Percentiles rank a stretch among this genome's conserved stretches.
phyloP scores from a whole-genome alignment of 768 basidiomycete species.

The Russula compacta region DNA sequence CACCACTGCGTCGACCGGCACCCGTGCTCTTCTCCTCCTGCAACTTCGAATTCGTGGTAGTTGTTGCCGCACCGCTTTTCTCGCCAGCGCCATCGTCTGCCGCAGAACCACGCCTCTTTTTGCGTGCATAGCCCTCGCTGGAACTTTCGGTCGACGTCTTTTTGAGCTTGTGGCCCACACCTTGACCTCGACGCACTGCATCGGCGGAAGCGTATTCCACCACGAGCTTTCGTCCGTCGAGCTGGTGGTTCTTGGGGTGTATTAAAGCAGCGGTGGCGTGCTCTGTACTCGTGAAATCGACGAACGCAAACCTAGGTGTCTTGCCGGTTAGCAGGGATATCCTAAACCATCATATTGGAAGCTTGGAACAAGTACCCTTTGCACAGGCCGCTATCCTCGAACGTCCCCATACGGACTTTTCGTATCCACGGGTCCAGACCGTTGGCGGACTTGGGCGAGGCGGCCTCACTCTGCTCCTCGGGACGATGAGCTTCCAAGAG shows the following conservation, averaged over 20 bases:
- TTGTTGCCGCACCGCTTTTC: background rate
- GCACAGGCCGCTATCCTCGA: constrained; percentile 90
- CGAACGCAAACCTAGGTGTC: constrained; percentile 72
- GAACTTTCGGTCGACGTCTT: background rate
- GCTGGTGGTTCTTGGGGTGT: constrained; percentile 74
- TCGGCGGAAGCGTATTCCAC: constrained; percentile 87
- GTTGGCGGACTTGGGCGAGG: background rate
- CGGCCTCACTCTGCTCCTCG: constrained; percentile 23
- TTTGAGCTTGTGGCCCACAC: constrained; percentile 8
- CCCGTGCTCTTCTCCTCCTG: background rate
- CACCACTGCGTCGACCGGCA: background rate
- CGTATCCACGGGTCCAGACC: constrained; percentile 48
- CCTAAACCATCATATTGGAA: too few species aligned
- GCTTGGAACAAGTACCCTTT: constrained; percentile 66
- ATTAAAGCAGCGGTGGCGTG: constrained; percentile 75
- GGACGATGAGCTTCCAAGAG: constrained; percentile 62
- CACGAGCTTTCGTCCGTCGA: constrained; percentile 77
- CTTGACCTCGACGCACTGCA: constrained; percentile 76
- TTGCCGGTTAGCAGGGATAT: background rate
- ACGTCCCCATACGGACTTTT: constrained; percentile 88
- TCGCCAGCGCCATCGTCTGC: background rate
- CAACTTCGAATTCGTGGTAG: background rate
- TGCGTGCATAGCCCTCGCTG: background rate
- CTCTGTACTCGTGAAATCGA: constrained; percentile 77
- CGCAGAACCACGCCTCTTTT: background rate